Evolutionary conservation across 169 alveolate genomes (phyloP).

Genomic region (Hepatocystis sp.): DNA sequence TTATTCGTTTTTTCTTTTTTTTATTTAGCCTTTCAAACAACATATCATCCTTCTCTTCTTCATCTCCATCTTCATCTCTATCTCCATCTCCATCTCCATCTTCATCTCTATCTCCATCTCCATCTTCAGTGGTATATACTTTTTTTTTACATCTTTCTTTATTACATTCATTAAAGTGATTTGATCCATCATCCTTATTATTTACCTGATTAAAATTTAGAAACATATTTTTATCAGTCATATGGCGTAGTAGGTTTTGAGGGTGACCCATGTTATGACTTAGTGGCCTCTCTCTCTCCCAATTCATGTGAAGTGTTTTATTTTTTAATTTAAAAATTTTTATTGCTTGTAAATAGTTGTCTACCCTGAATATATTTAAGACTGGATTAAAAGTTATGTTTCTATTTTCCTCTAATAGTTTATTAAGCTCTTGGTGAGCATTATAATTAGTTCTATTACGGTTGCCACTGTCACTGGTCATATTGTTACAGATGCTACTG

Average conservation of each 20-base stretch:
- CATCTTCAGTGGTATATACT: neutral
- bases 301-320: neutral
- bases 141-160: neutral
- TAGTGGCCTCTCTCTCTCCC: neutral
- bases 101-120: neutral
- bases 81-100: neutral
- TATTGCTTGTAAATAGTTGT: constrained; percentile 50
- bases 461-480: neutral
- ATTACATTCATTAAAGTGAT: neutral
- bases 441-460: too few species aligned
- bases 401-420: constrained; percentile 4
- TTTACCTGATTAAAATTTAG: too few species aligned
- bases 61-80: neutral
- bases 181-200: neutral
- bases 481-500: neutral
- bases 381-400: constrained; percentile 50
- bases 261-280: too few species aligned
- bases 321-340: constrained; percentile 21
- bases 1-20: neutral
- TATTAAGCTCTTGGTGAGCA: constrained; percentile 14
- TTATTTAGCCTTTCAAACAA: neutral
- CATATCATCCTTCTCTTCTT: neutral
- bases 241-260: too few species aligned
- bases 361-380: constrained; percentile 55
- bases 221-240: neutral